phyloP scores from a whole-genome alignment of 106 monocot genomes.

The Acanthochlamys bracteata region DNA sequence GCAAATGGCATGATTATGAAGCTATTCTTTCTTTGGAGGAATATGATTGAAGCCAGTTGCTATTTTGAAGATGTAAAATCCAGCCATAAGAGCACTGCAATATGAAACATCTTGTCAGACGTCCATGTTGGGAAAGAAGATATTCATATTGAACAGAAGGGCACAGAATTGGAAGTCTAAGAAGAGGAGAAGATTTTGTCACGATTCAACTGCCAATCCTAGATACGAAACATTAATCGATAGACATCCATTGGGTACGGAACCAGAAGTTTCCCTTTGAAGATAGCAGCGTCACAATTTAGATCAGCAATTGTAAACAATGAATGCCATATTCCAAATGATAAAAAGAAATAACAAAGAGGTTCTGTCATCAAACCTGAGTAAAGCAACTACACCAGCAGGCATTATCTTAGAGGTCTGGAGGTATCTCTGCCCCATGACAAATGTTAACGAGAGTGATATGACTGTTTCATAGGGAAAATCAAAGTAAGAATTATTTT shows the following conservation, averaged over 20 bases:
- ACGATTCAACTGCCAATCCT: background rate
- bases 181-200: too few relatives aligned
- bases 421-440: constrained; percentile 84
- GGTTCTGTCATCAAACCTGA: constrained; percentile 38
- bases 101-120: background rate
- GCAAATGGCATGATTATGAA: background rate
- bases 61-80: constrained; percentile 76
- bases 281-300: background rate
- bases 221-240: background rate
- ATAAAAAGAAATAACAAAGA: background rate
- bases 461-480: constrained; percentile 47
- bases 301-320: background rate
- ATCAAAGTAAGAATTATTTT: background rate
- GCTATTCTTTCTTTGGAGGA: constrained; percentile 44
- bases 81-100: constrained; percentile 71
- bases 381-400: constrained; percentile 61
- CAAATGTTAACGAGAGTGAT: constrained; percentile 48
- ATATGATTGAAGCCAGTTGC: constrained; percentile 79
- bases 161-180: background rate
- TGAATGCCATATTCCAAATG: background rate
- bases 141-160: background rate
- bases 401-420: constrained; percentile 86
- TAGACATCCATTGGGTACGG: background rate
- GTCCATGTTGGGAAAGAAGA: background rate
- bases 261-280: background rate